Evolutionary conservation across 345 rosid genomes (phyloP), one percentile per base, ranked within the genome.

Genomic region (Salix brachista): DNA sequence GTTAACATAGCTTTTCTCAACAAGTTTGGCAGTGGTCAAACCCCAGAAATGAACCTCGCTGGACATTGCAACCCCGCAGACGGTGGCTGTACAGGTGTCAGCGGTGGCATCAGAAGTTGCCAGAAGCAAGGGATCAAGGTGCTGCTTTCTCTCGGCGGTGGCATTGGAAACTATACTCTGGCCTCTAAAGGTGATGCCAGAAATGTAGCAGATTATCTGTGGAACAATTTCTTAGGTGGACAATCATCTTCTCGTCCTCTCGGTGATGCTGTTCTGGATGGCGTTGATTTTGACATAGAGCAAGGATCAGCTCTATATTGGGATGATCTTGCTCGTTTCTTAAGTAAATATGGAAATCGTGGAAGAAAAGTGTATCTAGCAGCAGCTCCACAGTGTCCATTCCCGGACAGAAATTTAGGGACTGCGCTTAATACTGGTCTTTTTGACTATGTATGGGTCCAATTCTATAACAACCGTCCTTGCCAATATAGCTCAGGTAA

Each of bases 311-410:
- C 69, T 9, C 75, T 6, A 14, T 34, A 81, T 12, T 81, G 72
- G 44, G 75, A 74, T 8, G 84, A 81, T 70, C 84, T 81, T 11
- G 81, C 84, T 4, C 72, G 76, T 41, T 81, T 1, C 68, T 44
- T 81, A 18, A 54, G 76, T 16, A 70, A 41, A 4, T 70, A 81
- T 23, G 70, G 78, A 72, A 34, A 54, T 28, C 34, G 6, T 6
- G 75, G 81, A 36, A 69, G 48, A 65, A 81, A 81, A 39, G 79
- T 81, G 61, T 81, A 81, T 30, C 37, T 81, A n/a, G 8, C 64
- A 14, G 84, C 81, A 41, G 78, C 84, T 74, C 84, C 84, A 42
- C 84, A 78, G 66, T 81, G 84, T 74, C 84, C 81, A 32, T 78
- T 69, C 58, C 84, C 84, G 0, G 84, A 81, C 13, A 65, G 78